These are phyloP conservation scores for Linderniella brevidens DNA, from an alignment of 257 asterid genomes.

Conservation along the genomic window DNA sequence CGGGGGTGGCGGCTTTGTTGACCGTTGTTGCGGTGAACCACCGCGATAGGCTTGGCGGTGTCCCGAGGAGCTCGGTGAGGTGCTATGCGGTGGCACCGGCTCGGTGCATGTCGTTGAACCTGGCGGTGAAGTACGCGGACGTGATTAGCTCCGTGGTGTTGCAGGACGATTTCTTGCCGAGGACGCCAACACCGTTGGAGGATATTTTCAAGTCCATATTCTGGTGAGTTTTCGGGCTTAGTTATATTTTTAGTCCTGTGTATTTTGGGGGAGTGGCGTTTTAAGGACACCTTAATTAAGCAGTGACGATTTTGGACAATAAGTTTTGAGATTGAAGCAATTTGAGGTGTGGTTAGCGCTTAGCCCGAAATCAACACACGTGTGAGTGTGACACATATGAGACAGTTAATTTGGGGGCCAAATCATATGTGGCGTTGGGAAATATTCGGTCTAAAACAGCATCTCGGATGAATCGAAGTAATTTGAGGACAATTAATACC, in stretches of 20 bases:
- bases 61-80: conserved; percentile 46
- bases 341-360: no score
- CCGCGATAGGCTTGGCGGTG: conserved; percentile 49
- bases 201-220: conserved; percentile 81
- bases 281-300: no score
- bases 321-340: no score
- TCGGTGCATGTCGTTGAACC: conserved; percentile 47
- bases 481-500: no score
- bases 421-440: no score
- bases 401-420: no score
- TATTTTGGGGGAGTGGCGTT: conserved; percentile 3
- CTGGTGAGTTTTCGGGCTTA: conserved; percentile 42
- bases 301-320: no score
- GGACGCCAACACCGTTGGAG: conserved; percentile 91
- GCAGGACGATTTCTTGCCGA: conserved; percentile 97
- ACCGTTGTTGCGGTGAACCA: conserved; percentile 59
- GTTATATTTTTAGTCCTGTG: conserved; percentile 3
- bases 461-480: no score
- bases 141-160: conserved; percentile 59
- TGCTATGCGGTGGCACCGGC: conserved; percentile 86
- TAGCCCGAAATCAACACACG: no score
- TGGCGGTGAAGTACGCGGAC: conserved; percentile 92
- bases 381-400: no score
- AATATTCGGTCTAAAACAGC: no score
- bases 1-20: conserved; percentile 74